Conservation (phyloP, 1,284 basidiomycete species). For the Austroboletus novae-zelandiae region DNA sequence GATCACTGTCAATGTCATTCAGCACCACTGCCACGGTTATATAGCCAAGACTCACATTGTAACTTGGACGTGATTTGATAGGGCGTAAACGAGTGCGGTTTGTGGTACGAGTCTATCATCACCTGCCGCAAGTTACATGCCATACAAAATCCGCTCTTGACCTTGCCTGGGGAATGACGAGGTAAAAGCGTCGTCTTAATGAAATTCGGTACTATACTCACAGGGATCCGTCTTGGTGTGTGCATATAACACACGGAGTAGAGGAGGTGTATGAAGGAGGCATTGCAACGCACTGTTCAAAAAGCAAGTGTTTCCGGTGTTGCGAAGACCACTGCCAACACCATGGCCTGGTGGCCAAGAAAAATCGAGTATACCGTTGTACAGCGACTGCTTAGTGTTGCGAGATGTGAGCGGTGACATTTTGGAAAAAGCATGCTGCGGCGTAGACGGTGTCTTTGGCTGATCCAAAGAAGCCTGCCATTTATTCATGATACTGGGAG, state of each 20-base stretch:
- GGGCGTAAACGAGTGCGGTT: conserved; percentile 55
- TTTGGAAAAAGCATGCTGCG: conserved; percentile 21
- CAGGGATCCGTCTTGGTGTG: conserved; percentile 54
- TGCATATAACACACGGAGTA: conserved; percentile 66
- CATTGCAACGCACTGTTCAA: conserved; percentile 95
- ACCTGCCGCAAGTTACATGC: conserved; percentile 63
- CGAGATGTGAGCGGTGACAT: conserved; percentile 17
- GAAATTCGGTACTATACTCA: conserved; percentile 31
- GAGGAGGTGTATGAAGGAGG: conserved; percentile 89
- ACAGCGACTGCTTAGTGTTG: conserved; percentile 38
- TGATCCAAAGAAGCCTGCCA: conserved; percentile 19
- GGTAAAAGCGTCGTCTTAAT: conserved; percentile 5
- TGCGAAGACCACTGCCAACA: conserved; percentile 72
- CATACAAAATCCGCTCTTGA: conserved; percentile 71
- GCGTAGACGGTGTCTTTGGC: conserved; percentile 19
- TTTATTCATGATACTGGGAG: conserved; percentile 2
- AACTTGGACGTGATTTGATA: conserved; percentile 62
- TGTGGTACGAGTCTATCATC: conserved; percentile 49
- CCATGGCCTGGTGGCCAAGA: conserved; percentile 47
- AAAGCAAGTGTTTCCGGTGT: conserved; percentile 97
- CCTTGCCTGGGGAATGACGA: conserved; percentile 45
- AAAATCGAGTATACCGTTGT: conserved; percentile 52
- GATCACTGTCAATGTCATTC: conserved; percentile 57
- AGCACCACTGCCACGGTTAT: conserved; percentile 5
- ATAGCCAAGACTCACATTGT: conserved; percentile 50